Conservation (phyloP, 1,139 yeast species). For the Magnusiomyces magnusii region DNA sequence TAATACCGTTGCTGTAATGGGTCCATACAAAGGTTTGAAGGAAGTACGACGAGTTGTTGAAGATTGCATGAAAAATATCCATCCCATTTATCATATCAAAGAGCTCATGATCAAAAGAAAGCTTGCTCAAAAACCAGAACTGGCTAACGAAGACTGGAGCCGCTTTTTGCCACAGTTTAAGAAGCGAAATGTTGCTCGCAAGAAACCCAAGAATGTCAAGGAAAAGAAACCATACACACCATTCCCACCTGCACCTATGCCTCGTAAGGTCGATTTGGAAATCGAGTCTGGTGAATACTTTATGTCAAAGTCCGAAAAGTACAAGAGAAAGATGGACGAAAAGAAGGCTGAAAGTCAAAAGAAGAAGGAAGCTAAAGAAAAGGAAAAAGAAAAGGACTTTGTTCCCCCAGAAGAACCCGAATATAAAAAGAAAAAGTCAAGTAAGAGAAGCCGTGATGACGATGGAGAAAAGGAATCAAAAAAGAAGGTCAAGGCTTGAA, state of each 20-base stretch:
- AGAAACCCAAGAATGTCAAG: conserved; percentile 64
- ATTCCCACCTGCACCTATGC: conserved; percentile 97
- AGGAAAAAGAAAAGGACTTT: conserved; percentile 69
- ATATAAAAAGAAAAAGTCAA: conserved; percentile 26
- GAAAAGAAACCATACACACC: conserved; percentile 93
- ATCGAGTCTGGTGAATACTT: conserved; percentile 99
- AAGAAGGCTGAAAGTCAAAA: conserved; percentile 74
- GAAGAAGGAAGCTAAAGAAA: conserved; percentile 54
- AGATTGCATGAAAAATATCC: conserved; percentile 94
- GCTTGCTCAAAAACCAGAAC: conserved; percentile 86
- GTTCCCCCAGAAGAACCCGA: conserved; percentile 75
- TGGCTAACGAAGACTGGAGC: conserved; percentile 95
- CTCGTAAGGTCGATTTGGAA: conserved; percentile 95
- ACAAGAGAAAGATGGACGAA: conserved; percentile 60
- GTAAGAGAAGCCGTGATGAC: not conserved
- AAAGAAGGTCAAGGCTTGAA: conserved; percentile 2
- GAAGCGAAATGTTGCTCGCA: conserved; percentile 92
- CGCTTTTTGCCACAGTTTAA: conserved; percentile 95
- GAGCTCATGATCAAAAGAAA: conserved; percentile 97
- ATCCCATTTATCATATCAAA: conserved; percentile 94
- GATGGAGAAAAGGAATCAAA: conserved; percentile 1
- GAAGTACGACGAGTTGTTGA: conserved; percentile 91
- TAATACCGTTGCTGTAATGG: conserved; percentile 96
- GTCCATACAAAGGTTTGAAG: conserved; percentile 88
- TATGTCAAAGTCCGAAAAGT: conserved; percentile 78